Percentiles rank a stretch among this genome's conserved stretches.
Evolutionary conservation across 192 early-diverging fungal genomes (phyloP).

Genomic region (Entophlyctis luteolus): DNA sequence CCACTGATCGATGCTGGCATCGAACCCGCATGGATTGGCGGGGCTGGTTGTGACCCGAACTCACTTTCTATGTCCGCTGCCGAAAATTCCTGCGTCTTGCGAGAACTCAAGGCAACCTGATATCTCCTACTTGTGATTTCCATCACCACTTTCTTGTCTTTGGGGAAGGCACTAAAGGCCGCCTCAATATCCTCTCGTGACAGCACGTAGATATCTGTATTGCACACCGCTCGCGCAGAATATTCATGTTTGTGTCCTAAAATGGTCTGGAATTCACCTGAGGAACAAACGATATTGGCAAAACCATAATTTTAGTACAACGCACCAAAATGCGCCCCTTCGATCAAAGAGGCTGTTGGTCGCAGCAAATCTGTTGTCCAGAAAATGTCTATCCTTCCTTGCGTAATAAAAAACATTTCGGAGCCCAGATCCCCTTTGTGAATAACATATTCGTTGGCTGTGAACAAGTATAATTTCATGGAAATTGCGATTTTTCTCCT

Average conservation of each 20-base stretch:
- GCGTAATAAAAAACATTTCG: constrained; percentile 55
- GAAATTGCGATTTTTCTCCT: constrained; percentile 44
- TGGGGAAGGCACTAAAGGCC: constrained; percentile 45
- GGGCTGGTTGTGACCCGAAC: constrained; percentile 1
- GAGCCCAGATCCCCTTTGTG: constrained; percentile 45
- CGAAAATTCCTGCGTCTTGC: constrained; percentile 17
- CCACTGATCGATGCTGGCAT: neutral
- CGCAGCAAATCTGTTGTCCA: constrained; percentile 32
- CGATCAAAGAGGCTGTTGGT: constrained; percentile 44
- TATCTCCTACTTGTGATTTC: constrained; percentile 33
- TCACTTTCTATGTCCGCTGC: neutral
- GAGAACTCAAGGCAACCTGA: constrained; percentile 18
- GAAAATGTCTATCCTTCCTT: constrained; percentile 51
- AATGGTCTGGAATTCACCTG: constrained; percentile 49
- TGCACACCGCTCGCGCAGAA: constrained; percentile 47
- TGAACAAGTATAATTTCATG: constrained; percentile 51
- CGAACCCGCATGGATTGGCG: neutral
- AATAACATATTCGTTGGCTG: constrained; percentile 52
- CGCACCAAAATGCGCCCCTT: constrained; percentile 50
- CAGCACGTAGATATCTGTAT: constrained; percentile 52
- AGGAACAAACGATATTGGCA: neutral
- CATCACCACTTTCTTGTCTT: constrained; percentile 34
- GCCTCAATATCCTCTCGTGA: constrained; percentile 38
- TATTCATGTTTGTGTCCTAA: constrained; percentile 48
- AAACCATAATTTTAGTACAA: neutral